phyloP scores from a whole-genome alignment of 225 moss, liverwort and hornwort species.

The Antitrichia curtipendula region DNA sequence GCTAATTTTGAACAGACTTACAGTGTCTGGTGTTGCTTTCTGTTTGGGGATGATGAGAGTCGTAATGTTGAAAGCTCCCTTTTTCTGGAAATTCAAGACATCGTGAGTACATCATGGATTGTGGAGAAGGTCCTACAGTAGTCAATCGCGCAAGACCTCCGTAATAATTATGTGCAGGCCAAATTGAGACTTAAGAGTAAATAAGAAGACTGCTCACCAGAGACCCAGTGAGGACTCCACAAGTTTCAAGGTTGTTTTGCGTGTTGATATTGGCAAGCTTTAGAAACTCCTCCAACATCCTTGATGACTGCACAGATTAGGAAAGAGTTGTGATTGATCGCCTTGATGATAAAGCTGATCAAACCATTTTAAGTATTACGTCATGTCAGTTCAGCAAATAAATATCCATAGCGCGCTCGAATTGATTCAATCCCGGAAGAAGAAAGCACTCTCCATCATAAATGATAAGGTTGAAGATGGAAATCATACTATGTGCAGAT shows the following conservation, averaged over 20 bases:
- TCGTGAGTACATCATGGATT: neutral
- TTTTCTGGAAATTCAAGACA: slow-evolving; percentile 35
- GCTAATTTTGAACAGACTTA: slow-evolving; percentile 19
- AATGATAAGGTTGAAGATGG: neutral
- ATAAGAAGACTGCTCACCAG: slow-evolving; percentile 39
- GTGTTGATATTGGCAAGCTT: slow-evolving; percentile 64
- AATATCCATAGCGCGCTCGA: neutral
- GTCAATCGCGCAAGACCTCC: neutral
- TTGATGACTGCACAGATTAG: slow-evolving; percentile 47
- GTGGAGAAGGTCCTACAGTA: neutral
- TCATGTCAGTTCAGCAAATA: neutral
- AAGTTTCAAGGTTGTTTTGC: slow-evolving; percentile 80
- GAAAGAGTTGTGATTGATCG: neutral
- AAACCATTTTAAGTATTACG: neutral
- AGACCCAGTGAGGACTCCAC: slow-evolving; percentile 84
- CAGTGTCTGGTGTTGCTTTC: slow-evolving; percentile 86
- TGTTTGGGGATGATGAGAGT: slow-evolving; percentile 94
- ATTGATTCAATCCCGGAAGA: neutral
- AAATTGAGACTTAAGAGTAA: neutral
- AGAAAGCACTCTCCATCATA: neutral
- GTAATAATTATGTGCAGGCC: neutral
- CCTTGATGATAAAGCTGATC: neutral
- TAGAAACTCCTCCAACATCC: slow-evolving; percentile 93
- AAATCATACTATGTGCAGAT: slow-evolving; percentile 59
- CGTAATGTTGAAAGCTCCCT: slow-evolving; percentile 69